Evolutionary conservation across 2,329 filamentous ascomycete species (phyloP).

Genomic region (Lecanicillium sp.): DNA sequence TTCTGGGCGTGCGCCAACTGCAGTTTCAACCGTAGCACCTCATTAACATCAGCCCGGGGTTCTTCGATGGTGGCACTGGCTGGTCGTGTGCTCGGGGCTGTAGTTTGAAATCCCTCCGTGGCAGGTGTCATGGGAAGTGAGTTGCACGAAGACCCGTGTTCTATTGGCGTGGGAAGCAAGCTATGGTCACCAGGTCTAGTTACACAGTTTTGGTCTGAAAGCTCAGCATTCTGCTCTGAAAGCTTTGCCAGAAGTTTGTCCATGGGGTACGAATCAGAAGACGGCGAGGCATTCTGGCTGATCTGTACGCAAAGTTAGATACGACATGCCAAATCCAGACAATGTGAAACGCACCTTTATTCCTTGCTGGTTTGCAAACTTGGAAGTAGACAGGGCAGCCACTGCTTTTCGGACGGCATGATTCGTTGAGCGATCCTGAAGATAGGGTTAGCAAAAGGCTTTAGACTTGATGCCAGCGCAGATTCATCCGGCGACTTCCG

Average conservation of each 20-base stretch:
- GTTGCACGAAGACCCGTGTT: slow-evolving; percentile 44
- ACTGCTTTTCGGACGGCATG: slow-evolving; percentile 32
- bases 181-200: slow-evolving; percentile 23
- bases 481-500: no score
- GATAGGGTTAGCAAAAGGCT: slow-evolving; percentile 10
- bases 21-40: slow-evolving; percentile 59
- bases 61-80: slow-evolving; percentile 43
- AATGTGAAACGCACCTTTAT: slow-evolving; percentile 36
- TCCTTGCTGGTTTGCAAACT: slow-evolving; percentile 44
- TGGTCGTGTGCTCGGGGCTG: slow-evolving; percentile 41
- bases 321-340: background rate
- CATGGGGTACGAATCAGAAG: slow-evolving; percentile 44
- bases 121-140: slow-evolving; percentile 57
- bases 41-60: slow-evolving; percentile 35
- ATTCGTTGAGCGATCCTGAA: slow-evolving; percentile 14
- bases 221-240: slow-evolving; percentile 58
- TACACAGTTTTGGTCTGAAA: slow-evolving; percentile 38
- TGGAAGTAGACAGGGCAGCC: slow-evolving; percentile 41
- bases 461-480: background rate
- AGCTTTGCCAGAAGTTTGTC: slow-evolving; percentile 68
- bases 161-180: slow-evolving; percentile 22
- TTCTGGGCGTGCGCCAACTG: slow-evolving; percentile 64
- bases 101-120: slow-evolving; percentile 42
- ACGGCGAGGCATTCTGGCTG: slow-evolving; percentile 30
- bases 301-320: slow-evolving; percentile 28